phyloP scores from a whole-genome alignment of 1,284 basidiomycete genomes.

The Boletellus dicymbophilus region DNA sequence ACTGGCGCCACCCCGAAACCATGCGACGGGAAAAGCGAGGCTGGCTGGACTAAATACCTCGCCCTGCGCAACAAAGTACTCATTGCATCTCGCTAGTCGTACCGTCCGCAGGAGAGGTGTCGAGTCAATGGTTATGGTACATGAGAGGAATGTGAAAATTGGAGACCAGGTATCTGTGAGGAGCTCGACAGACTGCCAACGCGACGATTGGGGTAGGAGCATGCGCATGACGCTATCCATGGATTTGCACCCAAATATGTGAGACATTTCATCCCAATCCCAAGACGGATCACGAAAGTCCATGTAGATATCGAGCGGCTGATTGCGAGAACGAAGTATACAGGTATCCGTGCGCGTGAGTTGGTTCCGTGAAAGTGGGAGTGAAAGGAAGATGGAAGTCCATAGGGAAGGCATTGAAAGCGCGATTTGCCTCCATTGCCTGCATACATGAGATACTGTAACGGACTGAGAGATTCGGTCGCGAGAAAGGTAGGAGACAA shows the following conservation, averaged over 20 bases:
- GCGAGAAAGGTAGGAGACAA: slow-evolving; percentile 27
- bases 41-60: slow-evolving; percentile 43
- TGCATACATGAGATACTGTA: slow-evolving; percentile 46
- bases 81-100: slow-evolving; percentile 54
- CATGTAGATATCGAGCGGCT: slow-evolving; percentile 48
- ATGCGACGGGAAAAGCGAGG: slow-evolving; percentile 38
- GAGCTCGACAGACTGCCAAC: slow-evolving; percentile 50
- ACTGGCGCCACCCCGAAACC: slow-evolving; percentile 40
- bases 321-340: slow-evolving; percentile 42
- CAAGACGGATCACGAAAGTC: slow-evolving; percentile 56
- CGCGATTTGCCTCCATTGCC: slow-evolving; percentile 46
- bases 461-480: slow-evolving; percentile 28
- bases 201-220: slow-evolving; percentile 42
- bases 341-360: slow-evolving; percentile 37
- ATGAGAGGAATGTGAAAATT: slow-evolving; percentile 49
- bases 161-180: slow-evolving; percentile 59
- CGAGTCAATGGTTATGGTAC: slow-evolving; percentile 32
- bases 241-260: slow-evolving; percentile 40
- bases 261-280: slow-evolving; percentile 43
- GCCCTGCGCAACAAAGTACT: slow-evolving; percentile 47
- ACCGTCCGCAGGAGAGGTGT: slow-evolving; percentile 41
- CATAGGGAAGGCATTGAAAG: slow-evolving; percentile 45
- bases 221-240: slow-evolving; percentile 46
- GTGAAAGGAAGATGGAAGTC: slow-evolving; percentile 43
- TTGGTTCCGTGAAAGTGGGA: slow-evolving; percentile 39